phyloP scores from a whole-genome alignment of 2,329 filamentous ascomycete species.

The Exserohilum turcica region DNA sequence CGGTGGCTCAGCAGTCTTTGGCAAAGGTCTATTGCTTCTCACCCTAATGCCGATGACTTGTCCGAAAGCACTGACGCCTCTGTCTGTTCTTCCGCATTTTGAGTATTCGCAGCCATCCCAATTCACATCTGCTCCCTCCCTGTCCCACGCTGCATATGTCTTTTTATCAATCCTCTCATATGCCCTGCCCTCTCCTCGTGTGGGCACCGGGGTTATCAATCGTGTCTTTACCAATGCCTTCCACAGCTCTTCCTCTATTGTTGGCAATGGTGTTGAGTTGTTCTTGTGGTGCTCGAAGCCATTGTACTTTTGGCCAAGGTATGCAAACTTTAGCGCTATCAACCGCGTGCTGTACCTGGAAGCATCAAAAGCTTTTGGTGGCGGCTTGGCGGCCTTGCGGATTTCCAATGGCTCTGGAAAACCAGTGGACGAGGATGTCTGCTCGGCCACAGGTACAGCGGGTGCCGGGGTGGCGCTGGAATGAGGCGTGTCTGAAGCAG shows the following conservation, averaged over 20 bases:
- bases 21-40: slow-evolving; percentile 74
- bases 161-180: slow-evolving; percentile 32
- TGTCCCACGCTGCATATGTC: slow-evolving; percentile 45
- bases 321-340: slow-evolving; percentile 91
- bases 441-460: slow-evolving; percentile 1
- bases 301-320: slow-evolving; percentile 88
- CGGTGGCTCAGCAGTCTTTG: slow-evolving; percentile 16
- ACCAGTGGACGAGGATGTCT: background rate
- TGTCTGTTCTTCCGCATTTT: slow-evolving; percentile 92
- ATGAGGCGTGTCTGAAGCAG: background rate
- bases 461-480: slow-evolving; percentile 2
- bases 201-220: slow-evolving; percentile 62
- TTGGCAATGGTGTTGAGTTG: slow-evolving; percentile 70
- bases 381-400: slow-evolving; percentile 42
- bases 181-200: slow-evolving; percentile 36
- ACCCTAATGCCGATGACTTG: slow-evolving; percentile 88
- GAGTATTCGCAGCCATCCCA: slow-evolving; percentile 89
- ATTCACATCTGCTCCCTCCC: slow-evolving; percentile 61
- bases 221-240: slow-evolving; percentile 82
- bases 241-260: slow-evolving; percentile 93
- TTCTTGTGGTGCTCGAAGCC: slow-evolving; percentile 86
- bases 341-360: slow-evolving; percentile 80
- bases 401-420: slow-evolving; percentile 18
- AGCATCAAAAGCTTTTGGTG: slow-evolving; percentile 69
- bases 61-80: slow-evolving; percentile 93